Base-by-base conservation (phyloP, 1,284 basidiomycete species). In the Vanrija pseudolonga region DNA sequence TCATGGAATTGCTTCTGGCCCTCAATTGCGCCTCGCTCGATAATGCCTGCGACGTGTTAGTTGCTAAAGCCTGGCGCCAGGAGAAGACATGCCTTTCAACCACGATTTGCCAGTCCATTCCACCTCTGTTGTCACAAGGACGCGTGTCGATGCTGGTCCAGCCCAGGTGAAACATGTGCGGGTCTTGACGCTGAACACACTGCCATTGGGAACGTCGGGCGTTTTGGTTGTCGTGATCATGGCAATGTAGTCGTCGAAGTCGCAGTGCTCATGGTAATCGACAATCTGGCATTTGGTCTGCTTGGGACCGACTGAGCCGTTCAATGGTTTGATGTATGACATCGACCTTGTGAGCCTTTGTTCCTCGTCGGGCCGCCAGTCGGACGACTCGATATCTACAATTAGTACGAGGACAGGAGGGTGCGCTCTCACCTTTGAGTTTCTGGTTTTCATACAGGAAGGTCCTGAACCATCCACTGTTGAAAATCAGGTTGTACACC, bases 91-190 rank as follows among this genome's bases (percentile, higher is more conserved):
- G 90, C 92, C 87, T 77, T 90, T 95, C 74, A 98, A 90, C 79
- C 97, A 97, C 74, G 90, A 95, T 64, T 93, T 83, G 20, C 94
- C 94, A 0, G 88, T 90, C 94, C 95, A 98, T 60, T 98, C 94
- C 3, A 98, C 91, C 62, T 88, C 84, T 7, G 89, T 93, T 37
- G 91, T 94, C 4, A 98, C 90, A 8, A 90, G 66, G 14, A 98
- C 84, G 50, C 83, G 84, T 2, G 89, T 87, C 4, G 85, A 83
- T 50, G 88, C 83, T 4, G 83, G 79, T 47, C 87, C 87, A 5
- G 89, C 92, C 94, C 94, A 98, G 73, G 85, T 98, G 53, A 98
- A 82, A 72, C 94, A 98, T 11, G 92, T 96, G 63, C 86, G 80
- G 17, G 95, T 98, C 81, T 93, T 95, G 66, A 98, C 91, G 4